Base-by-base conservation (phyloP, 257 asterid genomes). In the Leptodermis oblonga region DNA sequence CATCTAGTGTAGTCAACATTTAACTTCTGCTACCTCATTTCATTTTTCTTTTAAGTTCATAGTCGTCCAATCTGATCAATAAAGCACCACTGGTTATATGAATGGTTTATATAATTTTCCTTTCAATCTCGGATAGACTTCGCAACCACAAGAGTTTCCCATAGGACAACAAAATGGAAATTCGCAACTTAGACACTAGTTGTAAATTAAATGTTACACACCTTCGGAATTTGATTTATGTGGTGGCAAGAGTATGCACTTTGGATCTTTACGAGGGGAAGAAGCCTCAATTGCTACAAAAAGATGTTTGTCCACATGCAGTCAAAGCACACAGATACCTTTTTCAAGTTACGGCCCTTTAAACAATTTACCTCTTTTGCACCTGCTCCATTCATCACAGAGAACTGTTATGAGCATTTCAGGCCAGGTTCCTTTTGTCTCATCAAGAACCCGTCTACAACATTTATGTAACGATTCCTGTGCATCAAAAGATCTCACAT, bases 371-470 rank as follows among this genome's bases (percentile, higher is more conserved):
- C 99, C 96, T 87, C 96, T 87, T 89, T 94, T 94, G 87, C 99
- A 94, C 80, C 87, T 88, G 81, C 89, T 88, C 99, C 99, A 90
- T 83, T 93, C 97, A 77, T 93, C 91, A 79, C 86, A 85, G 51
- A 93, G 78, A 69, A 86, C 80, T n/a, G 83, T 66, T 65, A 82
- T 78, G 77, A 93, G 79, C 70, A 86, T 42, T 84, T 89, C 97
- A 77, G 86, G 72, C 99, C 97, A 93, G 70, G 88, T 78, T 78
- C 99, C 97, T 69, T 78, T 79, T 41, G 96, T 76, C 87, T 94
- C 97, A 84, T 85, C 86, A 49, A 94, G 75, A 73, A 94, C 84
- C 76, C 74, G 78, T 62, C 70, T 73, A 72, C 82, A 59, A 76
- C 91, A 86, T 60, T 68, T 69, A 70, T 64, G 80, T 78, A 87